A percentile compares a stretch with the other conserved stretches of the same genome.
Evolutionary conservation across 805 yeast genomes (phyloP).

Genomic region (Jamesozyma lodderae): DNA sequence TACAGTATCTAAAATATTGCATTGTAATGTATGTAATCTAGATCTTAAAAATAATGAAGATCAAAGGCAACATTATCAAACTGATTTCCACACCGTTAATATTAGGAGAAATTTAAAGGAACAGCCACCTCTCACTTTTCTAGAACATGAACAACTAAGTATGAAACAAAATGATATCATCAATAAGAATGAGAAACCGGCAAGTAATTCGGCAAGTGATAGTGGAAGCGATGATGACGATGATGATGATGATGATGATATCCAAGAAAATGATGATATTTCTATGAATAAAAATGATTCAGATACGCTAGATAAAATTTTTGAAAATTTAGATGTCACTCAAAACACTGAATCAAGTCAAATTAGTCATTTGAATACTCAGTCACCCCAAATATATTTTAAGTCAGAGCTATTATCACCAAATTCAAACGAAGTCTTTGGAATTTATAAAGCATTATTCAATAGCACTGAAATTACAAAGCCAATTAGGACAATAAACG

Average conservation of each 20-base stretch:
- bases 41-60: conserved; percentile 11
- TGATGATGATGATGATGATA: conserved; percentile 18
- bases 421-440: conserved; percentile 40
- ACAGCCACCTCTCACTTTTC: conserved; percentile 40
- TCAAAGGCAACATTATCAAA: conserved; percentile 41
- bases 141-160: conserved; percentile 45
- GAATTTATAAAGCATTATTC: conserved; percentile 59
- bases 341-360: conserved; percentile 13
- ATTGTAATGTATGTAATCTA: conserved; percentile 22
- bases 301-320: conserved; percentile 17
- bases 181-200: background rate
- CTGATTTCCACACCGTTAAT: conserved; percentile 53
- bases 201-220: background rate
- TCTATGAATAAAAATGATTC: conserved; percentile 16
- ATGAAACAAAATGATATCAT: background rate
- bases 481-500: conserved; percentile 43
- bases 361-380: conserved; percentile 51
- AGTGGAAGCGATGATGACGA: background rate
- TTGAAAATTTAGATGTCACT: conserved; percentile 1
- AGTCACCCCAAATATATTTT: conserved; percentile 60
- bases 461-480: conserved; percentile 32
- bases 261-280: conserved; percentile 26
- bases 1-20: conserved; percentile 7
- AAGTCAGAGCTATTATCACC: conserved; percentile 38
- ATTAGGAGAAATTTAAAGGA: conserved; percentile 43